Base-by-base conservation (phyloP, 2,329 filamentous ascomycete genomes). In the Fusarium fracticaudum region DNA sequence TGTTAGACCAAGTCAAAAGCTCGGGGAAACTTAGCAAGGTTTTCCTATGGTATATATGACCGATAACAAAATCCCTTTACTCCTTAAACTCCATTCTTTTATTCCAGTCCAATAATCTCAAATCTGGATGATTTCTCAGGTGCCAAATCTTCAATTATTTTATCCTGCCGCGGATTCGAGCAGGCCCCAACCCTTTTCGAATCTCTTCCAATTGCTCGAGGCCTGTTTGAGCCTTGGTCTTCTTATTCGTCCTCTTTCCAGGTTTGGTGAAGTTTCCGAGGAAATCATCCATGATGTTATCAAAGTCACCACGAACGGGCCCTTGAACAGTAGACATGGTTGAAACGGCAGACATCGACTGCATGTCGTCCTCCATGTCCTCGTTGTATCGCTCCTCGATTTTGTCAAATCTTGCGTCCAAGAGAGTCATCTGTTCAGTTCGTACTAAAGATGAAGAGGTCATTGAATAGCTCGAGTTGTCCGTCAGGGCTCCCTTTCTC, bases 201-300 rank as follows among this genome's bases (percentile, higher is more conserved):
- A 99, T 92, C 84, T 98, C 96, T 75, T 98, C 96, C 69, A 98
- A 86, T 85, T 98, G 94, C 83, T 94, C 91, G 74, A 98, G 87
- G 1, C 96, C 96, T 68, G 89, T 93, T 80, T 93, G 92, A 74
- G 93, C 91, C 80, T 92, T 94, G 24, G 92, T 92, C 84, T 95
- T 94, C 85, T 95, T 96, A 26, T 94, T 89, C 17, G 87, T 86
- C 81, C 91, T 92, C 85, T 94, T 95, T 5, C 92, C 92, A 31
- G 88, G 88, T 83, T 91, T 92, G 15, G 90, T 90, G 80, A 94
- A 92, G 40, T 87, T 91, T 14, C 91, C 93, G 33, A 98, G 84
- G 84, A 99, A 99, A 64, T 98, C 95, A 80, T 98, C 96, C 87
- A 99, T 91, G 80, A 98, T 94, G 70, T 87, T 89, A 80, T 98